phyloP scores from a whole-genome alignment of 352 stramenopile species.

The Thalassiosira exigua region DNA sequence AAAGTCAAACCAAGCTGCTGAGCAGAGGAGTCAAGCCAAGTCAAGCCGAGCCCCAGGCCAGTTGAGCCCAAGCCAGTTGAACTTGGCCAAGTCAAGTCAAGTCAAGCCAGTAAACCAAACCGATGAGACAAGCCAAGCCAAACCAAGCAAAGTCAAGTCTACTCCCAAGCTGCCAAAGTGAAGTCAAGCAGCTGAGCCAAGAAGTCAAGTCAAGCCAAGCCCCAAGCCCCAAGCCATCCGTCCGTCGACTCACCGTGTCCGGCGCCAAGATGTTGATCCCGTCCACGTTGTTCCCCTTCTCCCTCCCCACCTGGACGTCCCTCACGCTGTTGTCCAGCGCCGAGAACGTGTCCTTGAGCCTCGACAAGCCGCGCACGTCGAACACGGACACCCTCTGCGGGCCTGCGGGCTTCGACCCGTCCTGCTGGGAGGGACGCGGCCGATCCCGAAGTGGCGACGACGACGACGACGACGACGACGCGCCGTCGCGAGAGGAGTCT shows the following conservation, averaged over 20 bases:
- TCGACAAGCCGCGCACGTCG: constrained; percentile 70
- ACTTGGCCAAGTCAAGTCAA: too few relatives aligned
- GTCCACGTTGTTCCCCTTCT: constrained; percentile 33
- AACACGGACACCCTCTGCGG: constrained; percentile 66
- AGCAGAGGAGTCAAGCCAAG: too few relatives aligned
- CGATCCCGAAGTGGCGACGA: background rate
- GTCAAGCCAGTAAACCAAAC: too few relatives aligned
- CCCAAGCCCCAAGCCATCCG: too few relatives aligned
- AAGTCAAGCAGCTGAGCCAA: too few relatives aligned
- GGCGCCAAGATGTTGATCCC: constrained; percentile 49
- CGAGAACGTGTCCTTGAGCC: constrained; percentile 75
- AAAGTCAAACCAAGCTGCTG: too few relatives aligned
- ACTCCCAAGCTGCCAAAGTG: too few relatives aligned
- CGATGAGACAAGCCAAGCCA: too few relatives aligned
- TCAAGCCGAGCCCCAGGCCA: too few relatives aligned
- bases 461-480: background rate
- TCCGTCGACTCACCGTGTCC: constrained; percentile 26
- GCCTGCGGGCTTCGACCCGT: background rate
- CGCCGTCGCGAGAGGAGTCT: too few relatives aligned
- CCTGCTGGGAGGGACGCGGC: background rate
- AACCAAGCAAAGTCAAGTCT: background rate
- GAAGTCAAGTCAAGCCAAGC: background rate
- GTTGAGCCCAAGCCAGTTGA: too few relatives aligned
- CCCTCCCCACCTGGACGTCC: constrained; percentile 40
- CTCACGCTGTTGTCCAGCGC: constrained; percentile 74